Conservation (phyloP, 2,329 filamentous ascomycete genomes). For the Periconia digitata region DNA sequence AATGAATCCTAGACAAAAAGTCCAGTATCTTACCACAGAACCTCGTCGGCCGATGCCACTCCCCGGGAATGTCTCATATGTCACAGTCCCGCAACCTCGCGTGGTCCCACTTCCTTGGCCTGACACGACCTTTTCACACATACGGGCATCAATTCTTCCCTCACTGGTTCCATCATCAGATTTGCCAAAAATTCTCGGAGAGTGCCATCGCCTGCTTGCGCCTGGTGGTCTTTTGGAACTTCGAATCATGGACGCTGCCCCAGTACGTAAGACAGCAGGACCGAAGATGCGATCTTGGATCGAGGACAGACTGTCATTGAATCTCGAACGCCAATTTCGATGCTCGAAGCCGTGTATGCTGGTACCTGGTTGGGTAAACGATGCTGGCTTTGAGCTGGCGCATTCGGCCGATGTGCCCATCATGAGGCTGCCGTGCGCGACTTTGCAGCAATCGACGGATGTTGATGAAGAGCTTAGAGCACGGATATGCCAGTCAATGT, state of each 20-base stretch:
- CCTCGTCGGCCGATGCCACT: constrained; percentile 37
- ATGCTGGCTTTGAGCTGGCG: constrained; percentile 51
- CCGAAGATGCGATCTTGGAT: constrained; percentile 63
- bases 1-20: constrained; percentile 40
- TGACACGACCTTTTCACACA: constrained; percentile 36
- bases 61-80: constrained; percentile 31
- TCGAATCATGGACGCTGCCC: constrained; percentile 64
- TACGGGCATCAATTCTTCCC: constrained; percentile 54
- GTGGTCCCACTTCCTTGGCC: constrained; percentile 55
- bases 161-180: constrained; percentile 59
- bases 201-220: constrained; percentile 59
- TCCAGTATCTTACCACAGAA: constrained; percentile 41
- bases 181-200: constrained; percentile 58
- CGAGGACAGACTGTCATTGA: constrained; percentile 61
- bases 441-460: constrained; percentile 18
- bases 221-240: constrained; percentile 61
- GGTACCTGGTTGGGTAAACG: constrained; percentile 61
- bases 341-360: constrained; percentile 62
- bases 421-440: constrained; percentile 35
- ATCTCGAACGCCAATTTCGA: constrained; percentile 60
- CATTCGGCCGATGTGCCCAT: constrained; percentile 19
- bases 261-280: constrained; percentile 58
- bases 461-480: constrained; percentile 36
- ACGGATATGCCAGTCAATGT: constrained; percentile 38
- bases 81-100: constrained; percentile 36